Conservation (phyloP, 2,329 filamentous ascomycete genomes). For the Fusarium sp. region DNA sequence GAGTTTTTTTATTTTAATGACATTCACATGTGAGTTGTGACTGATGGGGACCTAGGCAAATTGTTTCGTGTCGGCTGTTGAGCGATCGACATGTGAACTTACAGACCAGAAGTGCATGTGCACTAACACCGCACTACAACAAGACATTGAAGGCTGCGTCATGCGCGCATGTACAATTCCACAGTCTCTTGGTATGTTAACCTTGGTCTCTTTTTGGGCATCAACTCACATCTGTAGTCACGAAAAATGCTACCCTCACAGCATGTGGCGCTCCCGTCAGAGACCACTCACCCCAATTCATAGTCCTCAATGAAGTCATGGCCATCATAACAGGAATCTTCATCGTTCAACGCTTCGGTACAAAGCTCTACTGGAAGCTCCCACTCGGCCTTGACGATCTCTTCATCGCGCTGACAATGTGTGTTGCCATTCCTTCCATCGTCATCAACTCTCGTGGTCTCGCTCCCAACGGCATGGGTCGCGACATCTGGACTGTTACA, state of each 20-base stretch:
- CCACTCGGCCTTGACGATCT: constrained; percentile 54
- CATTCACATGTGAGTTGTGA: not conserved
- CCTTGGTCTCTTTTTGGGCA: not conserved
- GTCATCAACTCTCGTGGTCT: constrained; percentile 48
- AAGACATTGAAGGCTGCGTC: constrained; percentile 45
- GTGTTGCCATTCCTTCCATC: constrained; percentile 45
- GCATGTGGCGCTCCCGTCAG: constrained; percentile 44
- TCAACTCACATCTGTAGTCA: constrained; percentile 24
- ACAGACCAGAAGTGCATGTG: constrained; percentile 48
- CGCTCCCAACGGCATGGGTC: constrained; percentile 56
- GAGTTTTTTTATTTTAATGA: not conserved
- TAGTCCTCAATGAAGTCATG: constrained; percentile 42
- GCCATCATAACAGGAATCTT: constrained; percentile 51
- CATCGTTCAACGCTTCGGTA: constrained; percentile 54
- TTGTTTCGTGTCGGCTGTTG: constrained; percentile 42
- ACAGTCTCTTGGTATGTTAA: constrained; percentile 46
- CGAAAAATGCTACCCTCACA: constrained; percentile 43
- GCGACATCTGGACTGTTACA: constrained; percentile 61
- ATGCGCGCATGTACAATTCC: constrained; percentile 43
- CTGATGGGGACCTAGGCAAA: constrained; percentile 33
- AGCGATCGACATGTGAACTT: constrained; percentile 41
- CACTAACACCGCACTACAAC: constrained; percentile 41
- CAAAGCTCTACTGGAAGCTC: constrained; percentile 48
- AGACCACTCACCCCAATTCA: constrained; percentile 43
- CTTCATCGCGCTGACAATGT: constrained; percentile 46